These are phyloP conservation scores for Imleria badia DNA, from an alignment of 768 basidiomycete genomes.

Conservation along the genomic window DNA sequence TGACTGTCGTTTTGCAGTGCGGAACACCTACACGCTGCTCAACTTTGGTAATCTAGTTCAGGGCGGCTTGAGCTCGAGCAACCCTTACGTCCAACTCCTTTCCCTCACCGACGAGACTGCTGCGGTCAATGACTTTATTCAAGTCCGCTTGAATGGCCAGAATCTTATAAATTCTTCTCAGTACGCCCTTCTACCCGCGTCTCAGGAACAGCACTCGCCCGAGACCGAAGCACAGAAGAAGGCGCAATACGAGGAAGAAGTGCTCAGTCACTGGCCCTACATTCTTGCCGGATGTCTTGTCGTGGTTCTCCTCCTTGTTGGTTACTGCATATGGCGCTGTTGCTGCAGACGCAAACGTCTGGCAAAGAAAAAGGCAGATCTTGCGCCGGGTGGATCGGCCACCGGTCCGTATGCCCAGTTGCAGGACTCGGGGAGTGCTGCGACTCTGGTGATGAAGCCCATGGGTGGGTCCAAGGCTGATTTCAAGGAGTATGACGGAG, in stretches of 20 bases:
- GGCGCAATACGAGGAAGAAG: slow-evolving; percentile 58
- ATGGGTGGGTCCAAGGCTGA: slow-evolving; percentile 21
- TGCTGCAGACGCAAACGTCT: slow-evolving; percentile 47
- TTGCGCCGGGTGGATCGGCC: background rate
- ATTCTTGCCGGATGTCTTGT: slow-evolving; percentile 62
- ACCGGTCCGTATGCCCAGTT: slow-evolving; percentile 25
- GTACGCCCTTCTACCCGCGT: slow-evolving; percentile 59
- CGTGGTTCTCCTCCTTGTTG: slow-evolving; percentile 44
- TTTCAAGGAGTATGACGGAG: slow-evolving; percentile 16
- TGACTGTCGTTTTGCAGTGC: slow-evolving; percentile 47
- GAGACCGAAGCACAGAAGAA: slow-evolving; percentile 65
- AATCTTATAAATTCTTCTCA: slow-evolving; percentile 55
- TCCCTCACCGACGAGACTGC: slow-evolving; percentile 51
- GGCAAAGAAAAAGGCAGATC: slow-evolving; percentile 19
- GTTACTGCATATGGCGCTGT: slow-evolving; percentile 58
- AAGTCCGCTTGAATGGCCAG: slow-evolving; percentile 56
- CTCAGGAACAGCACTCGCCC: slow-evolving; percentile 61
- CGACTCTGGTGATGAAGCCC: slow-evolving; percentile 32
- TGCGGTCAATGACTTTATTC: slow-evolving; percentile 67
- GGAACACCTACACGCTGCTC: slow-evolving; percentile 71
- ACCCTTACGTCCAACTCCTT: slow-evolving; percentile 71
- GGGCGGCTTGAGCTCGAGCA: slow-evolving; percentile 43
- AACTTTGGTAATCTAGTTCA: slow-evolving; percentile 71
- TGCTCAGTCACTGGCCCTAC: slow-evolving; percentile 73
- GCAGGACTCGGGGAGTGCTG: slow-evolving; percentile 28